Evolutionary conservation across 1,139 yeast species (phyloP).

Genomic region (Petasospora rhodanensis): DNA sequence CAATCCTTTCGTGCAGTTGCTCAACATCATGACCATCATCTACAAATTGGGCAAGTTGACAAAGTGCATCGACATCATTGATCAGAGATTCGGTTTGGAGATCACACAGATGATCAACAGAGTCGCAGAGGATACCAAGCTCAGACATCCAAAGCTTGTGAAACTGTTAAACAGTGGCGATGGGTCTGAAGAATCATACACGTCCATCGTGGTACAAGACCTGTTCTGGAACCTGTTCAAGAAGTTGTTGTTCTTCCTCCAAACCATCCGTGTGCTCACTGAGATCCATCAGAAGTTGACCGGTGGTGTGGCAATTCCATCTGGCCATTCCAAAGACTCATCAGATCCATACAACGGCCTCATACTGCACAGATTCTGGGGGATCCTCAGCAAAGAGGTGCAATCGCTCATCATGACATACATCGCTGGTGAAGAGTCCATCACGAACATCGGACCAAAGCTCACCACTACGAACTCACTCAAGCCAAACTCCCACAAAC

Average conservation of each 20-base stretch:
- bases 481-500: slow-evolving; percentile 14
- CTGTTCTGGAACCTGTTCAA: slow-evolving; percentile 65
- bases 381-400: slow-evolving; percentile 52
- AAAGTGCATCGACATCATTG: slow-evolving; percentile 52
- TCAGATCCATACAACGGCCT: slow-evolving; percentile 27
- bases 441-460: slow-evolving; percentile 10
- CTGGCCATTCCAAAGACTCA: neutral
- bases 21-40: slow-evolving; percentile 53
- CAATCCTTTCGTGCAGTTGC: slow-evolving; percentile 54
- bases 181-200: slow-evolving; percentile 34
- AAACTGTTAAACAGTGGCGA: slow-evolving; percentile 18
- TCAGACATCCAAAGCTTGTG: slow-evolving; percentile 43
- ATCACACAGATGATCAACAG: slow-evolving; percentile 51
- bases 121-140: slow-evolving; percentile 60
- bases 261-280: slow-evolving; percentile 62
- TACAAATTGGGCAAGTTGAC: slow-evolving; percentile 60
- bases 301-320: slow-evolving; percentile 3
- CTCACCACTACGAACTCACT: slow-evolving; percentile 5
- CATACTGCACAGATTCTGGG: slow-evolving; percentile 55
- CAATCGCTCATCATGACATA: slow-evolving; percentile 53
- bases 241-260: slow-evolving; percentile 59
- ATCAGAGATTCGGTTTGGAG: slow-evolving; percentile 44
- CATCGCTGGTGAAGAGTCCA: slow-evolving; percentile 35
- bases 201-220: slow-evolving; percentile 60
- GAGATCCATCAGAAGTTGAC: slow-evolving; percentile 43